Evolutionary conservation across 2,329 filamentous ascomycete species (phyloP).

Genomic region (Cladophialophora immunda): DNA sequence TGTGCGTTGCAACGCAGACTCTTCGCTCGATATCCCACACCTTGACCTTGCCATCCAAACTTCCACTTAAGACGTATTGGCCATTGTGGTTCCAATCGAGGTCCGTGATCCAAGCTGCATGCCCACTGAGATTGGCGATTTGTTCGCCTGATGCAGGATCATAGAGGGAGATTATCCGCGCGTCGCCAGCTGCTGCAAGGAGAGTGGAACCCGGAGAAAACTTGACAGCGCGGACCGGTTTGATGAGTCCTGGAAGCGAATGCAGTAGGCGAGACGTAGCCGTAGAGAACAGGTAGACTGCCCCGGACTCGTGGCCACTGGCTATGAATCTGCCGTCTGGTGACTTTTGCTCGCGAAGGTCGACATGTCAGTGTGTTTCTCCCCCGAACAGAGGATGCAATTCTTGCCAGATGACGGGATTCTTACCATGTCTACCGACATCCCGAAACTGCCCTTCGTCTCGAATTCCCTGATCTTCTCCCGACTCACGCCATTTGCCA

Average conservation of each 20-base stretch:
- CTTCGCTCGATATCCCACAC: conserved; percentile 90
- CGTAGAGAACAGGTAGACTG: conserved; percentile 94
- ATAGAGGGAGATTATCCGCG: conserved; percentile 87
- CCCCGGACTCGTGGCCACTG: conserved; percentile 90
- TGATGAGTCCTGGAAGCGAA: conserved; percentile 83
- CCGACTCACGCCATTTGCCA: conserved; percentile 53
- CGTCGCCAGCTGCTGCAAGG: conserved; percentile 89
- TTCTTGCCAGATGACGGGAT: conserved; percentile 26
- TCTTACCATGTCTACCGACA: conserved; percentile 79
- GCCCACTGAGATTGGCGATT: conserved; percentile 81
- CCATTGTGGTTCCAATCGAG: conserved; percentile 94
- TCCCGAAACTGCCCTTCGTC: conserved; percentile 90
- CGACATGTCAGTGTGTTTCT: conserved; percentile 8
- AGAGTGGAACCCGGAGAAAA: conserved; percentile 88
- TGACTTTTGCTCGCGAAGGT: conserved; percentile 46
- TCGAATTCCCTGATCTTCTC: conserved; percentile 83
- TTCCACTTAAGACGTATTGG: conserved; percentile 86
- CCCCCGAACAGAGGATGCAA: background rate
- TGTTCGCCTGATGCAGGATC: conserved; percentile 93
- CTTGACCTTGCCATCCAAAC: conserved; percentile 93
- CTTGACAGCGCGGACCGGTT: conserved; percentile 82
- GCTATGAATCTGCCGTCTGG: conserved; percentile 84
- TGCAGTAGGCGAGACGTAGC: conserved; percentile 80
- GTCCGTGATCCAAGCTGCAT: conserved; percentile 86
- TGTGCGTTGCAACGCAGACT: conserved; percentile 90